phyloP scores from a whole-genome alignment of 805 yeast species.

The Ogataea henricii region DNA sequence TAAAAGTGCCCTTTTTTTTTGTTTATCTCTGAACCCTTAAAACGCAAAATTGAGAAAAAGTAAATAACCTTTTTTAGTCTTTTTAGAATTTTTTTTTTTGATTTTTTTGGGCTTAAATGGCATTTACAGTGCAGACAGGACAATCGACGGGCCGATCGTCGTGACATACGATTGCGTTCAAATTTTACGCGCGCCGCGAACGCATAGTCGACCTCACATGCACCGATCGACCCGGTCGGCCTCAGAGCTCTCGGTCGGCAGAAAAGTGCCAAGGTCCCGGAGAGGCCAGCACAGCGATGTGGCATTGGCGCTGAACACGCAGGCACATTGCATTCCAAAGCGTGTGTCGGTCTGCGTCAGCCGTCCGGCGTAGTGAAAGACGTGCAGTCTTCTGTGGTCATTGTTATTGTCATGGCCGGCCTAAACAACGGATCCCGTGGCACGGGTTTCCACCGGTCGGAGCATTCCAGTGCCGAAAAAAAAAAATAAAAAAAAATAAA shows the following conservation, averaged over 20 bases:
- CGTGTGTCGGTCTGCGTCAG: background rate
- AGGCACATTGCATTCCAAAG: background rate
- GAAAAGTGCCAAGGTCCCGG: background rate
- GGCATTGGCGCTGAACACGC: background rate
- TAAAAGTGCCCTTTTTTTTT: background rate
- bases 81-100: too few relatives aligned
- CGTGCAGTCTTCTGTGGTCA: background rate
- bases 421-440: background rate
- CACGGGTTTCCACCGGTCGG: conserved; percentile 4
- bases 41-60: background rate
- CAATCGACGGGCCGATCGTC: background rate
- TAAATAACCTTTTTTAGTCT: background rate
- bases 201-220: background rate
- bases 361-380: background rate
- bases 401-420: background rate
- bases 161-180: background rate
- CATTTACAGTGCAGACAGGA: too few relatives aligned
- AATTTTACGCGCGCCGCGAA: background rate
- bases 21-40: background rate
- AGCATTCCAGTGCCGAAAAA: conserved; percentile 1
- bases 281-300: conserved; percentile 1
- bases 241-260: background rate
- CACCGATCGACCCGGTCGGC: background rate
- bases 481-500: background rate
- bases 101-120: too few relatives aligned